These are phyloP conservation scores for Raphanus sativus DNA, from an alignment of 345 rosid species.

Conservation along the genomic window DNA sequence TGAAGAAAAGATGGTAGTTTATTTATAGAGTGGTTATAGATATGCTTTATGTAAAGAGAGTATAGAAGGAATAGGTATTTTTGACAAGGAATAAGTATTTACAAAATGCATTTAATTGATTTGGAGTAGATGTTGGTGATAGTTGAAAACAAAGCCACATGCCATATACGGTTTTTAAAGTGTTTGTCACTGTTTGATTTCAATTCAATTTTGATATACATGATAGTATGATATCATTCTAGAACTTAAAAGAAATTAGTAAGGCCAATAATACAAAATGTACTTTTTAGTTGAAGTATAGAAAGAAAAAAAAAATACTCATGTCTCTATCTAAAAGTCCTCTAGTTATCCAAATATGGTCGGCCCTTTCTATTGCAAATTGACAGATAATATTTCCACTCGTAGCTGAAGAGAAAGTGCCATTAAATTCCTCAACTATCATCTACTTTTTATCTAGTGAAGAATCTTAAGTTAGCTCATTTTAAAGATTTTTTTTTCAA, in stretches of 20 bases:
- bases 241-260: background rate
- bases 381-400: conserved; percentile 29
- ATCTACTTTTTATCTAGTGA: conserved; percentile 6
- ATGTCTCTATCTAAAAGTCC: conserved; percentile 33
- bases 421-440: conserved; percentile 34
- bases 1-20: background rate
- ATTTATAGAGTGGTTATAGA: conserved; percentile 25
- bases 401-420: conserved; percentile 8
- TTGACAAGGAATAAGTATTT: background rate
- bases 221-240: background rate
- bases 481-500: background rate
- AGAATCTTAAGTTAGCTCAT: background rate
- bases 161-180: background rate
- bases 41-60: background rate
- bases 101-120: conserved; percentile 17
- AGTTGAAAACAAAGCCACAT: conserved; percentile 22
- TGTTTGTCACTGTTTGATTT: background rate
- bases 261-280: background rate
- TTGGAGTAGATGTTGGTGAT: conserved; percentile 19
- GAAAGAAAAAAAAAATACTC: background rate
- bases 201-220: background rate
- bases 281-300: background rate
- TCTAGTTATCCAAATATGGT: conserved; percentile 18
- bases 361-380: conserved; percentile 32
- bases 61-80: background rate